phyloP scores from a whole-genome alignment of 148 eudicot genomes.

The Diospyros lotus region DNA sequence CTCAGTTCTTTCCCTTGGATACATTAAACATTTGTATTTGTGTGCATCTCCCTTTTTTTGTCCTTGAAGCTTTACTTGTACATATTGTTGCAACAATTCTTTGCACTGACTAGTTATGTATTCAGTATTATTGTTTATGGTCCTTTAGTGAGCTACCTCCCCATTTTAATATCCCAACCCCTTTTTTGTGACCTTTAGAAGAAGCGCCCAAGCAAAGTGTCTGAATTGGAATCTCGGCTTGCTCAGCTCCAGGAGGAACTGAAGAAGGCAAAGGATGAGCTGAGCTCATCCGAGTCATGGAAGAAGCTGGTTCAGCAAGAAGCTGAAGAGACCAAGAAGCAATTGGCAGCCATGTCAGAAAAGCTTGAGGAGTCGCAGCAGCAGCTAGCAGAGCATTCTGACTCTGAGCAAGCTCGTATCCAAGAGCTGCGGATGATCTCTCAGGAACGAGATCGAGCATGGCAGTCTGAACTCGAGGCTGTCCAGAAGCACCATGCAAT shows the following conservation, averaged over 20 bases:
- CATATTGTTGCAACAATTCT: neutral
- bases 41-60: neutral
- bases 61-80: neutral
- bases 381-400: slow-evolving; percentile 62
- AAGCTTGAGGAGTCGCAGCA: slow-evolving; percentile 58
- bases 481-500: slow-evolving; percentile 66
- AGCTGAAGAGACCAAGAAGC: slow-evolving; percentile 68
- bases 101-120: neutral
- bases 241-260: slow-evolving; percentile 73
- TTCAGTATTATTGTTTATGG: neutral
- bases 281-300: slow-evolving; percentile 51
- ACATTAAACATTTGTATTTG: neutral
- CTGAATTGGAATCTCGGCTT: slow-evolving; percentile 76
- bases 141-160: neutral
- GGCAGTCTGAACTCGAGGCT: slow-evolving; percentile 84
- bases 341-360: slow-evolving; percentile 44
- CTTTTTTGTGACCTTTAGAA: slow-evolving; percentile 35
- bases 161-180: neutral
- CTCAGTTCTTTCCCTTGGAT: neutral
- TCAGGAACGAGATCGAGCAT: slow-evolving; percentile 76
- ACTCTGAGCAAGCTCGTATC: slow-evolving; percentile 56
- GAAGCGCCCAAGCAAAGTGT: slow-evolving; percentile 44
- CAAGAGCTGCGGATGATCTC: slow-evolving; percentile 73
- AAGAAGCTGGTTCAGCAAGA: slow-evolving; percentile 63
- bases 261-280: slow-evolving; percentile 67